Conservation (phyloP, 495 filamentous ascomycete species). For the Podospora bellae-mahoneyi region DNA sequence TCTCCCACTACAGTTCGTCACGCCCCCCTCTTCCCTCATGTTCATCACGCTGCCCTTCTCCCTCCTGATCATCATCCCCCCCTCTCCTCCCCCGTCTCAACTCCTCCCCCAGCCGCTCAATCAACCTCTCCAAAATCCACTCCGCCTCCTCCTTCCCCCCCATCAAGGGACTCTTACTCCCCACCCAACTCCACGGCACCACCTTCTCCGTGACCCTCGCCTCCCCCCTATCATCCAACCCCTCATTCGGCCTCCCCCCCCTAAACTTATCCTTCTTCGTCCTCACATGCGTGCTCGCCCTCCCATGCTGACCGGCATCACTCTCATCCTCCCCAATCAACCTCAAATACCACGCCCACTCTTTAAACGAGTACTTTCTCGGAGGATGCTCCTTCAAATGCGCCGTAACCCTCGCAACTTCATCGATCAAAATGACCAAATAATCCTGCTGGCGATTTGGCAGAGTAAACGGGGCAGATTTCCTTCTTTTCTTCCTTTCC, state of each 20-base stretch:
- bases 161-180: conserved; percentile 67
- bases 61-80: conserved; percentile 11
- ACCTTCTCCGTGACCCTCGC: background rate
- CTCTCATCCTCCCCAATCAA: conserved; percentile 70
- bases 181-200: conserved; percentile 71
- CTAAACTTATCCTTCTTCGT: conserved; percentile 1
- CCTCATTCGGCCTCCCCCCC: conserved; percentile 21
- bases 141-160: conserved; percentile 68
- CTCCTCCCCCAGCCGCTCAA: conserved; percentile 52
- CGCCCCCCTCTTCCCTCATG: too few relatives aligned
- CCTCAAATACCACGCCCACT: conserved; percentile 78
- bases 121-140: conserved; percentile 72
- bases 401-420: conserved; percentile 63
- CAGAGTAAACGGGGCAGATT: conserved; percentile 23
- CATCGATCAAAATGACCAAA: conserved; percentile 62
- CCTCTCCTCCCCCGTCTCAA: conserved; percentile 34
- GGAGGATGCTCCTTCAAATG: conserved; percentile 58
- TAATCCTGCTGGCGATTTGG: conserved; percentile 52
- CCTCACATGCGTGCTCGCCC: conserved; percentile 8
- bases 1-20: too few relatives aligned
- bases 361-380: conserved; percentile 69
- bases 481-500: background rate
- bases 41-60: background rate
- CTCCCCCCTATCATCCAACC: conserved; percentile 14
- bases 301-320: conserved; percentile 39